phyloP scores from a whole-genome alignment of 306 rosid species.

The Casuarina cunninghamiana region DNA sequence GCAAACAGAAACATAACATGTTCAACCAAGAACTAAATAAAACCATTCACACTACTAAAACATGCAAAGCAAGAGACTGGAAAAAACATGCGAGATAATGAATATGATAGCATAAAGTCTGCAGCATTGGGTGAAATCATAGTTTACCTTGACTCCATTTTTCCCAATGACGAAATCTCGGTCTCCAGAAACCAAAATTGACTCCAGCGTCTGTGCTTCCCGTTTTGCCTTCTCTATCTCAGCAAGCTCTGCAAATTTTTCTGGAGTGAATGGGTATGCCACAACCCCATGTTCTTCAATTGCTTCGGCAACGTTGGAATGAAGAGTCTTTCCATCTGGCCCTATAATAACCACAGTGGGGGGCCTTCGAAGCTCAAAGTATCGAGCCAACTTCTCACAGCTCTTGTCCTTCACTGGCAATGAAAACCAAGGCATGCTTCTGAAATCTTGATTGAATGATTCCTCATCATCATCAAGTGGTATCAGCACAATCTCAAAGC shows the following conservation, averaged over 20 bases:
- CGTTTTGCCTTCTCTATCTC: slow-evolving; percentile 59
- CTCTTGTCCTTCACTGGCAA: slow-evolving; percentile 61
- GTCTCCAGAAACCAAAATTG: slow-evolving; percentile 54
- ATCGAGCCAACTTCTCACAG: slow-evolving; percentile 36
- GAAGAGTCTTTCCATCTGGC: slow-evolving; percentile 63
- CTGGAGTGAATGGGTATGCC: slow-evolving; percentile 76
- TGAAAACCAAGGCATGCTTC: slow-evolving; percentile 60
- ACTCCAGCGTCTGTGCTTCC: slow-evolving; percentile 63
- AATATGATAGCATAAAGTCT: neutral
- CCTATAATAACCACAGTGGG: slow-evolving; percentile 71
- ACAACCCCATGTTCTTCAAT: slow-evolving; percentile 54
- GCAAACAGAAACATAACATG: neutral
- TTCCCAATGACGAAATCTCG: slow-evolving; percentile 51
- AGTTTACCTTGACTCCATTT: slow-evolving; percentile 54
- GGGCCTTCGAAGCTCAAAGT: slow-evolving; percentile 52
- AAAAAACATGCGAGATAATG: neutral
- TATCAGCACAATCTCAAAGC: slow-evolving; percentile 62
- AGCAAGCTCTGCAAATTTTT: slow-evolving; percentile 53
- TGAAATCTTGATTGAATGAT: slow-evolving; percentile 37
- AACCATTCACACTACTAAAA: neutral
- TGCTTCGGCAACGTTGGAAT: slow-evolving; percentile 50
- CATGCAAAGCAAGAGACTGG: neutral
- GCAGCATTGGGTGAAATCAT: neutral
- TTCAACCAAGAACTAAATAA: neutral
- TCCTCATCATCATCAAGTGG: slow-evolving; percentile 54